Evolutionary conservation across 169 alveolate genomes (phyloP).

Genomic region (Toxoplasma gondii): DNA sequence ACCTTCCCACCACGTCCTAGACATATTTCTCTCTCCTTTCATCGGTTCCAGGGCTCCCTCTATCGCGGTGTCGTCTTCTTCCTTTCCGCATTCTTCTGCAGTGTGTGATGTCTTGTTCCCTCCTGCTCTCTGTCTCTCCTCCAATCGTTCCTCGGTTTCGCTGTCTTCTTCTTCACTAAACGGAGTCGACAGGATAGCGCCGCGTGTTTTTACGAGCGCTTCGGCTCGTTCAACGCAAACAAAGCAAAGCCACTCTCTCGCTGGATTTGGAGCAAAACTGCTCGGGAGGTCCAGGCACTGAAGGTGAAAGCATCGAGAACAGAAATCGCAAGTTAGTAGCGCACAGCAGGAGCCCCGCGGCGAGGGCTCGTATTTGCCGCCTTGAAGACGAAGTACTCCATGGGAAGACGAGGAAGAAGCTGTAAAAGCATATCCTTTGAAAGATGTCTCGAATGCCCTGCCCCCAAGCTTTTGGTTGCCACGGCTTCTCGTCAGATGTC

Average conservation of each 20-base stretch:
- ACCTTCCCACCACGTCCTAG: too few relatives aligned
- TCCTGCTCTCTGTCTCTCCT: too few relatives aligned
- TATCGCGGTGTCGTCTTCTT: not conserved
- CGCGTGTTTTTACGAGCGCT: not conserved
- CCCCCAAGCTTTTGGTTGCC: too few relatives aligned
- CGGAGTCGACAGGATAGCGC: not conserved
- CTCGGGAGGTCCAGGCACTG: not conserved
- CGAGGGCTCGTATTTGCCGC: not conserved
- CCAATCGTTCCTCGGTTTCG: too few relatives aligned
- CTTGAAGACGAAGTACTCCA: not conserved
- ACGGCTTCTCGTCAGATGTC: too few relatives aligned
- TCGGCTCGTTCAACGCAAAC: not conserved
- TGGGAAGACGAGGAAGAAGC: not conserved
- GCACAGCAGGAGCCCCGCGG: not conserved
- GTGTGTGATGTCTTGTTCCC: not conserved
- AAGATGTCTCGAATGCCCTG: too few relatives aligned
- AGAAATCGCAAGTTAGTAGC: slow-evolving; percentile 14
- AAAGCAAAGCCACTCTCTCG: slow-evolving; percentile 27
- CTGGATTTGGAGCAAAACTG: not conserved
- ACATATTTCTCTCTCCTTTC: not conserved
- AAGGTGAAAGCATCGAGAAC: slow-evolving; percentile 13
- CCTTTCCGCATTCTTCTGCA: not conserved
- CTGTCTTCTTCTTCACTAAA: not conserved
- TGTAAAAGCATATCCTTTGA: too few relatives aligned
- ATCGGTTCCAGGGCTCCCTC: not conserved